These are phyloP conservation scores for Xylaria bambusicola DNA, from an alignment of 495 filamentous ascomycete species.

Conservation along the genomic window DNA sequence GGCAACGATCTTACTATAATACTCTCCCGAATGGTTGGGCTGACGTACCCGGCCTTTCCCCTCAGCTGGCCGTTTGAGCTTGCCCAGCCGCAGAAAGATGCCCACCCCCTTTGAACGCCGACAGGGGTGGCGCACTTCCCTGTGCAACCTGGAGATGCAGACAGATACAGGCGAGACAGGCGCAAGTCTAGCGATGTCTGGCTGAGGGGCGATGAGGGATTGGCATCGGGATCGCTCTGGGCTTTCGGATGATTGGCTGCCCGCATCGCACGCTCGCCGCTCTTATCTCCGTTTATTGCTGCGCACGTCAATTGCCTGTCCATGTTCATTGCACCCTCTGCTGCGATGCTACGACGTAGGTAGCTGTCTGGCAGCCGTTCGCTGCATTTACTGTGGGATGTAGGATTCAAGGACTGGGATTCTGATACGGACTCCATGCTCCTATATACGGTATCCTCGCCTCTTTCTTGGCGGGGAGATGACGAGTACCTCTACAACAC, in stretches of 20 bases:
- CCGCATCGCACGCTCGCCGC: neutral
- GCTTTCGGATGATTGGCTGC: constrained; percentile 7
- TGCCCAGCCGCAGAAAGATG: constrained; percentile 15
- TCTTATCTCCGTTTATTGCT: constrained; percentile 3
- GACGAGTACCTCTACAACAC: too few species aligned
- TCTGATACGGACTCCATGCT: too few species aligned
- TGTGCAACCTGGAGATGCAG: constrained; percentile 12
- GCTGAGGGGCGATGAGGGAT: constrained; percentile 2
- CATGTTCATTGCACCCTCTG: neutral
- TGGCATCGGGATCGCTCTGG: neutral
- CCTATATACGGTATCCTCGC: too few species aligned
- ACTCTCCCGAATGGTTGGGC: constrained; percentile 4
- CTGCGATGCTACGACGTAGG: neutral
- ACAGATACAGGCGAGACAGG: constrained; percentile 9
- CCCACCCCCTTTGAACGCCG: neutral
- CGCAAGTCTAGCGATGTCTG: neutral
- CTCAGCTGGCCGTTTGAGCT: constrained; percentile 7
- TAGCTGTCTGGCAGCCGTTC: too few species aligned
- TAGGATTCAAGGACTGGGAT: too few species aligned
- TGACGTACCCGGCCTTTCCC: neutral
- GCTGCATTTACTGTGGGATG: too few species aligned
- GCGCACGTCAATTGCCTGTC: neutral
- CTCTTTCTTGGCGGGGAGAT: too few species aligned
- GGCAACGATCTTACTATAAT: neutral
- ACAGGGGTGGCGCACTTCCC: neutral